Conservation (phyloP, 202 grass and related monocot genomes). For the Panicum hallii region DNA sequence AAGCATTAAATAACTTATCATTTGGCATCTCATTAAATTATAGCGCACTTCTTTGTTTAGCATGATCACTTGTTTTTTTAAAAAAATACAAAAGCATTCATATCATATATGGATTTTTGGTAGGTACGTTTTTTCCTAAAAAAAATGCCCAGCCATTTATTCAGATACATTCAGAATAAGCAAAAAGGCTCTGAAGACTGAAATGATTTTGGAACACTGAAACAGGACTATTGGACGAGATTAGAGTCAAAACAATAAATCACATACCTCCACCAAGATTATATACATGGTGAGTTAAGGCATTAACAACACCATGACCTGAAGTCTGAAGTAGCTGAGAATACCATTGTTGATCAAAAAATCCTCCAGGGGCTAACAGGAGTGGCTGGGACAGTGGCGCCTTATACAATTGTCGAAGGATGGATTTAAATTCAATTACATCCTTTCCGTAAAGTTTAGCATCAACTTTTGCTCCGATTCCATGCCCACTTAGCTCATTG, state of each 20-base stretch:
- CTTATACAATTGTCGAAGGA: slow-evolving; percentile 70
- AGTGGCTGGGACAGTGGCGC: slow-evolving; percentile 64
- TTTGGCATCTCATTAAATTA: slow-evolving; percentile 18
- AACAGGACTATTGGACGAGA: background rate
- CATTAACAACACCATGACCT: slow-evolving; percentile 69
- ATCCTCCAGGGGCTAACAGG: slow-evolving; percentile 90
- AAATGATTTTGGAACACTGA: slow-evolving; percentile 22
- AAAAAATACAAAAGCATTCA: background rate
- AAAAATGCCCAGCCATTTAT: background rate
- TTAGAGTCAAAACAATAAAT: slow-evolving; percentile 27
- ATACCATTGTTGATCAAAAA: slow-evolving; percentile 98
- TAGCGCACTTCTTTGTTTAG: background rate
- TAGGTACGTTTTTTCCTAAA: background rate
- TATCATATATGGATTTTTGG: background rate
- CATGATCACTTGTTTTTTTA: background rate
- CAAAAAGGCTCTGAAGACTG: background rate
- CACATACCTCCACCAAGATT: slow-evolving; percentile 92
- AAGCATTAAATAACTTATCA: background rate
- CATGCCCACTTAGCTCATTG: slow-evolving; percentile 92
- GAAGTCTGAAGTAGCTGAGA: slow-evolving; percentile 84
- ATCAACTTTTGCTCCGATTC: slow-evolving; percentile 74
- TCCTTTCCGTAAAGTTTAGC: slow-evolving; percentile 89
- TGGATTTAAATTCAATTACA: slow-evolving; percentile 71
- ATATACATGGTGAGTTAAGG: slow-evolving; percentile 93
- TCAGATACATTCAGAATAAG: slow-evolving; percentile 24